Base-by-base conservation (phyloP, 73 alveolate species). In the Symbiodinium pilosum region DNA sequence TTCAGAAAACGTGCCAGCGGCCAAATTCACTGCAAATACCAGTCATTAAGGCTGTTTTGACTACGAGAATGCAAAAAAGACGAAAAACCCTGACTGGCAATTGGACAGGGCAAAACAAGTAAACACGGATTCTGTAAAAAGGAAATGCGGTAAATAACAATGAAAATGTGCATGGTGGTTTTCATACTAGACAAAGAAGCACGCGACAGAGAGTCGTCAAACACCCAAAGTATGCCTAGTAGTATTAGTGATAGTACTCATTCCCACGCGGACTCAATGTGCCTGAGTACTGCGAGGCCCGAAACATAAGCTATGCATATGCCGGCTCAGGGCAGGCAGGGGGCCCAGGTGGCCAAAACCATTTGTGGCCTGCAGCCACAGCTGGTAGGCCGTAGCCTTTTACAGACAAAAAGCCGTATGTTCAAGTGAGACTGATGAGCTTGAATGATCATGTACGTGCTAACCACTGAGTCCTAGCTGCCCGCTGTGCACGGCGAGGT, bases 331-430 rank as follows among this genome's bases (percentile, higher is more conserved):
- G 69, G 69, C 69, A n/a, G n/a, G n/a, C n/a, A 52, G 69, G 69
- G 69, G 69, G 69, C 69, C 69, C 69, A 52, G 69, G 69, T 52
- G 69, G 69, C 69, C 69, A 52, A 52, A 52, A 28, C 69, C 69
- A 52, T 52, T 3, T 52, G 69, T 28, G 69, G 69, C 69, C 21
- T 52, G 69, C 69, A 52, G 69, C 69, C 69, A 52, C 3, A 28
- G 69, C 69, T 52, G n/a, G 14, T 52, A 52, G 69, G 69, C 69
- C 69, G 21, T 18, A 52, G 69, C 69, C 69, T 52, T 52, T 18
- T 52, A 20, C 14, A 18, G 69, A 52, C 14, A 52, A 52, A 52
- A 5, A 52, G 69, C 69, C 69, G 1, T 52, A 52, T 52, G 69
- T 52, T 52, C 69, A 52, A 18, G 69, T 52, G 69, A 52, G 21